Evolutionary conservation across 1,284 basidiomycete species (phyloP).

Genomic region (Earliella scabrosa): DNA sequence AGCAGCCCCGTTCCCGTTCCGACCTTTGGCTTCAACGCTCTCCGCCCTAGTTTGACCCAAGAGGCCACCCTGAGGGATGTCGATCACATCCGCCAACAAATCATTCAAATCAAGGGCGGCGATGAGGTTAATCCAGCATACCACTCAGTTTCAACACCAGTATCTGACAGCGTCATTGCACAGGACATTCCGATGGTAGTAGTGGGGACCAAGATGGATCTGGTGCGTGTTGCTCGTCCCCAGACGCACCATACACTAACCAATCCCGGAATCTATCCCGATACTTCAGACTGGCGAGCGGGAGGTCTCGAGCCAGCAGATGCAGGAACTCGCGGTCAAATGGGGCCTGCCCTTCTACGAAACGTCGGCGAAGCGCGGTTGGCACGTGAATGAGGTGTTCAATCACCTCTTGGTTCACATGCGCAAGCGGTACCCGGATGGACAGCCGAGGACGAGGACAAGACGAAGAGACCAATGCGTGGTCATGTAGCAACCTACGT

Average conservation of each 20-base stretch:
- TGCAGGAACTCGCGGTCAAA: constrained; percentile 63
- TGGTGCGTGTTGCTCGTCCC: constrained; percentile 37
- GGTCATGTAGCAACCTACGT: constrained; percentile 53
- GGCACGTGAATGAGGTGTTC: constrained; percentile 81
- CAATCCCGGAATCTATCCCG: not conserved
- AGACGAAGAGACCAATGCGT: constrained; percentile 44
- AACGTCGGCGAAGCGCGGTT: constrained; percentile 82
- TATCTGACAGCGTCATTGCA: not conserved
- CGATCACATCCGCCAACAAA: constrained; percentile 79
- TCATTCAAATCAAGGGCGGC: constrained; percentile 78
- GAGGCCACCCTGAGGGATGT: constrained; percentile 79
- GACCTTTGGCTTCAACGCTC: constrained; percentile 1
- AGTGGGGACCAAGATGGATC: constrained; percentile 89
- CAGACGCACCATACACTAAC: not conserved
- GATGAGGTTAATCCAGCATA: constrained; percentile 50
- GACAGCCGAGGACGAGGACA: constrained; percentile 37
- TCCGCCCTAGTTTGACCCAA: constrained; percentile 64
- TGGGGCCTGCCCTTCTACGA: constrained; percentile 87
- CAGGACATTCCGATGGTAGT: constrained; percentile 81
- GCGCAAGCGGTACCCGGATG: constrained; percentile 63
- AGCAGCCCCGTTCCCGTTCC: not conserved
- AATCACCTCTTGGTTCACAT: constrained; percentile 80
- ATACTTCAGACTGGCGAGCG: constrained; percentile 62
- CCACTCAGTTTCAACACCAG: not conserved
- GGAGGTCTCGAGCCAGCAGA: constrained; percentile 72